Conservation (phyloP, 73 alveolate species). For the Symbiodinium natans region DNA sequence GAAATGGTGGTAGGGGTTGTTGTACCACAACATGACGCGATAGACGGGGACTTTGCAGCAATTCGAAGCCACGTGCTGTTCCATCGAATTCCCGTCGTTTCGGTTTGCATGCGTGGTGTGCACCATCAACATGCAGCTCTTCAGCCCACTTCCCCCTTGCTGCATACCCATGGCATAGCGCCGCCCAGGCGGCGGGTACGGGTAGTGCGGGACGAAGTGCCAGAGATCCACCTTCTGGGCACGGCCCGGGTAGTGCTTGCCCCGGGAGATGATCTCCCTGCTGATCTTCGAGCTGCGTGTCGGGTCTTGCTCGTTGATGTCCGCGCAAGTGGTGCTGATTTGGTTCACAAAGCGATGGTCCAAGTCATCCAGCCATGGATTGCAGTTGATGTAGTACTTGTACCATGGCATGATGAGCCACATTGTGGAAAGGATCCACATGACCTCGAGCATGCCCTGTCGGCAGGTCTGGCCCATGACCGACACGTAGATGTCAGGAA, state of each 20-base stretch:
- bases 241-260: constrained; percentile 38
- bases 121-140: constrained; percentile 29
- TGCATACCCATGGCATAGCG: constrained; percentile 49
- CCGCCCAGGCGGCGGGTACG: constrained; percentile 38
- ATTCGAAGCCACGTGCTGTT: constrained; percentile 12
- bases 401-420: constrained; percentile 25
- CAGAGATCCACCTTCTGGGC: constrained; percentile 18
- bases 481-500: constrained; percentile 20
- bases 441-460: constrained; percentile 23
- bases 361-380: constrained; percentile 24
- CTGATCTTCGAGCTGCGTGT: not conserved
- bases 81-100: not conserved
- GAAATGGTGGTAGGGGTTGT: constrained; percentile 60
- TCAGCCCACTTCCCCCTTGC: not conserved
- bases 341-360: constrained; percentile 46
- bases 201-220: constrained; percentile 54
- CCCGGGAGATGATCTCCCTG: constrained; percentile 9
- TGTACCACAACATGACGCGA: constrained; percentile 81
- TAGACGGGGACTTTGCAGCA: constrained; percentile 1
- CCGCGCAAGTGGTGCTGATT: not conserved
- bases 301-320: not conserved
- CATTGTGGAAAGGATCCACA: not conserved
- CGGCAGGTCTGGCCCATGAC: constrained; percentile 47
- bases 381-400: constrained; percentile 26
- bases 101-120: constrained; percentile 70